Percentiles rank a stretch among this genome's conserved stretches.
Evolutionary conservation across 2,329 filamentous ascomycete species (phyloP).

Genomic region (Cryphonectria naterciae): DNA sequence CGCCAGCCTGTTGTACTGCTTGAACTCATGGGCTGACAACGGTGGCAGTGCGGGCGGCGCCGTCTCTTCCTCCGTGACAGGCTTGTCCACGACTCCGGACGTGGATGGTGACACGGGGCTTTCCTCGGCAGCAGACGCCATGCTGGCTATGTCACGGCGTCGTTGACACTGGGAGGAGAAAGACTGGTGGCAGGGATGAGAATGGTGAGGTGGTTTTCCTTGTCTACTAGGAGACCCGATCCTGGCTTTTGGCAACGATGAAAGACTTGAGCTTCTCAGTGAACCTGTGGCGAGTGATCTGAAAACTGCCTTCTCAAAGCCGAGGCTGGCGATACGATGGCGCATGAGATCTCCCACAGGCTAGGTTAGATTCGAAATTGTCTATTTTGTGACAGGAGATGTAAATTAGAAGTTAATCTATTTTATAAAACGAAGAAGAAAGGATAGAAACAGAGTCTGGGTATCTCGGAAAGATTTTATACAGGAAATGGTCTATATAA

Average conservation of each 20-base stretch:
- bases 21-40: slow-evolving; percentile 68
- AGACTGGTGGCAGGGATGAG: neutral
- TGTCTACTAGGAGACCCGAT: neutral
- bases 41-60: slow-evolving; percentile 53
- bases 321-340: neutral
- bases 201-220: neutral
- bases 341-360: slow-evolving; percentile 5
- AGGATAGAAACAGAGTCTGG: neutral
- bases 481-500: neutral
- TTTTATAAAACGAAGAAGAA: neutral
- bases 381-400: neutral
- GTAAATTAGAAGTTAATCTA: no score
- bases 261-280: neutral
- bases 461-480: neutral
- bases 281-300: neutral
- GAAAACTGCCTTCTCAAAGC: neutral
- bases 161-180: neutral
- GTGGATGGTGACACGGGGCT: neutral
- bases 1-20: slow-evolving; percentile 71
- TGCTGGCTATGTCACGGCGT: slow-evolving; percentile 9
- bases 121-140: slow-evolving; percentile 11
- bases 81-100: neutral
- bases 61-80: slow-evolving; percentile 11
- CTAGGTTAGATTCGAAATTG: neutral
- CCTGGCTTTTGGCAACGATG: neutral